phyloP scores from a whole-genome alignment of 495 filamentous ascomycete species.

The Barbatosphaeria neglecta region DNA sequence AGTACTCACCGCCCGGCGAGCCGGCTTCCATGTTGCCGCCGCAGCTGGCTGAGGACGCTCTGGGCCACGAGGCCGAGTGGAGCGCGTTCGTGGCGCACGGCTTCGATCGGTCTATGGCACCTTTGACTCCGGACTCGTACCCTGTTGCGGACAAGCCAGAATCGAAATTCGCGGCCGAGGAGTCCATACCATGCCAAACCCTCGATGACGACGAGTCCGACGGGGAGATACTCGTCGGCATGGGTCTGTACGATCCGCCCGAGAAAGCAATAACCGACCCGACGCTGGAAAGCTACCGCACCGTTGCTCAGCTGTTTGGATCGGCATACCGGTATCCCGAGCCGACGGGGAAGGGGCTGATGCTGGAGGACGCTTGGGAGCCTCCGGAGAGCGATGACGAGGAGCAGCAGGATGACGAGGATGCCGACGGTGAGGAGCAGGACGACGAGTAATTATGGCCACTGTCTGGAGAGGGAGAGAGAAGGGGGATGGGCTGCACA shows the following conservation, averaged over 20 bases:
- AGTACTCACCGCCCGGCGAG: not conserved
- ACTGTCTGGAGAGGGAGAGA: not conserved
- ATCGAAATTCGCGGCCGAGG: conserved; percentile 26
- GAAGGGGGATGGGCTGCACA: not conserved
- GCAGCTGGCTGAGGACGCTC: conserved; percentile 7
- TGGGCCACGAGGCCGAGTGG: conserved; percentile 14
- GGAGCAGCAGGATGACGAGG: conserved; percentile 34
- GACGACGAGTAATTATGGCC: conserved; percentile 5
- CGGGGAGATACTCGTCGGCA: conserved; percentile 65
- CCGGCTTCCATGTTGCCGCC: conserved; percentile 8
- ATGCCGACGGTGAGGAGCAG: conserved; percentile 12
- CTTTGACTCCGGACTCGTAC: conserved; percentile 51
- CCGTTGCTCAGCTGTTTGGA: conserved; percentile 36
- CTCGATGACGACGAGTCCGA: conserved; percentile 34
- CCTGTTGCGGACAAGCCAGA: conserved; percentile 37
- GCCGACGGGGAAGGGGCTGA: conserved; percentile 57
- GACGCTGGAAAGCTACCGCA: conserved; percentile 30
- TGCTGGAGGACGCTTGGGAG: conserved; percentile 73
- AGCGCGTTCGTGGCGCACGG: conserved; percentile 23
- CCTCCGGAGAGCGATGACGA: conserved; percentile 53
- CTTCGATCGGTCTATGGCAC: conserved; percentile 31
- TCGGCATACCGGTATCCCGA: conserved; percentile 19
- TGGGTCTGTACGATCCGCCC: conserved; percentile 71
- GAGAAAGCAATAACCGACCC: conserved; percentile 31
- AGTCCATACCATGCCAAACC: conserved; percentile 30